Base-by-base conservation (phyloP, 2,329 filamentous ascomycete genomes). In the Botrytis porri region DNA sequence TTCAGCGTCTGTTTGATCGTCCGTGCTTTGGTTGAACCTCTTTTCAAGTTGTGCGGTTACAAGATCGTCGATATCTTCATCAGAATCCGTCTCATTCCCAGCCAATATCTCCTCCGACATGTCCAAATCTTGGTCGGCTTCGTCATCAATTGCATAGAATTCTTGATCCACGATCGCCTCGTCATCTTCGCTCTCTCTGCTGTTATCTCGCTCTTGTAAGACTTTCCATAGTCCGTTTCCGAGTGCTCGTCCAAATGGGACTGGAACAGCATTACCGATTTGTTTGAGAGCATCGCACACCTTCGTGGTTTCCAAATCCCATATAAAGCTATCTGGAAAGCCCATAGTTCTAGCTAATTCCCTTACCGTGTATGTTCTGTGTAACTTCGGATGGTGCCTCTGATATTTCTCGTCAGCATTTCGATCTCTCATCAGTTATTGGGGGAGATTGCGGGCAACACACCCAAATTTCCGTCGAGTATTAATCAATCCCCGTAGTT, bases 271-370 rank as follows among this genome's bases (percentile, higher is more conserved):
- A 60, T 73, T 73, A 1, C 66, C 72, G 1, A 71, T 64, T 41
- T 64, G 41, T n/a, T 20, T 60, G 16, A 73, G 48, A 3, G 75
- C 65, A 35, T 74, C 73, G 29, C 25, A n/a, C 9, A 64, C 29
- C 10, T 29, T 51, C 10, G 67, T 51, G 1, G 18, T 64, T 2
- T 74, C 59, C 5, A 74, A 29, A 16, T 76, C 72, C 59, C 76
- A 77, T 2, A 43, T 35, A 20, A 75, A 76, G 3, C 41, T 65
- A 69, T 78, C 77, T 0, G 75, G 60, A 39, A 77, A 76, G 1
- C 76, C 70, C 57, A 74, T 73, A 0, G 66, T 73, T 16, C 77
- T 64, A 29, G 75, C 73, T 20, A 61, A 60, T 43, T 78, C 77
- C n/a, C 76, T 43, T 6, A 75, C 43, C 1, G 71, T 67, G 29